Evolutionary conservation across 2,329 filamentous ascomycete species (phyloP), one percentile per base, ranked within the genome.

Genomic region (Colletotrichum sansevieriae): DNA sequence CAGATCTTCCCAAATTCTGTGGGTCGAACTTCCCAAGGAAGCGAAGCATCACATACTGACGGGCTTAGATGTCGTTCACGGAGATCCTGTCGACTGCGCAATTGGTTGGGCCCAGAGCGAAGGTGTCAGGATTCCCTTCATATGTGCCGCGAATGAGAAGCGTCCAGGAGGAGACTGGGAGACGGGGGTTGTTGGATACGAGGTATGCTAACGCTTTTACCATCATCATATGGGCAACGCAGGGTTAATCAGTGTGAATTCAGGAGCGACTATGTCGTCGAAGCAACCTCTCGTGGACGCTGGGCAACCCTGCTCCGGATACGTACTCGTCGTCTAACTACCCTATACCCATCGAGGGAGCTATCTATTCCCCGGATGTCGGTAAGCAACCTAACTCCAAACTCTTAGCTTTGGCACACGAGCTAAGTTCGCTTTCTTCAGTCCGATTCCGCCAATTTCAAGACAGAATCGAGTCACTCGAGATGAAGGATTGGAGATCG

Each of bases 91-190:
- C 29, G 68, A 68, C 37, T 58, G 47, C 39, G 59, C 59, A 8
- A 55, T 70, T 7, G 64, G 67, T 20, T 70, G 67, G 67, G 67
- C 67, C 11, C 57, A 67, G 52, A 62, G 56, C 2, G 67, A 70
- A 46, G 64, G 67, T 2, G 74, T 81, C 43, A 78, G 81, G 3
- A 85, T 92, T 63, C 89, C 90, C 0, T 90, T 93, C 67, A 87
- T 93, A 70, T 93, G 91, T 72, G 87, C 89, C 63, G 92, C 92
- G 55, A 93, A 94, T 79, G 92, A 94, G 76, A 92, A 91, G 75
- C 85, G 91, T 43, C 86, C 92, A 0, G 92, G 92, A 10, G 92
- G 92, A n/a, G 91, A 94, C 76, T 95, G 92, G 92, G 91, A 94
- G 73, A 91, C 86, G 7, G 85, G 84, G 70, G 83, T 80, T 12